Evolutionary conservation across 108 stramenopile genomes (phyloP).

Genomic region (Cyclostephanos tholiformis): DNA sequence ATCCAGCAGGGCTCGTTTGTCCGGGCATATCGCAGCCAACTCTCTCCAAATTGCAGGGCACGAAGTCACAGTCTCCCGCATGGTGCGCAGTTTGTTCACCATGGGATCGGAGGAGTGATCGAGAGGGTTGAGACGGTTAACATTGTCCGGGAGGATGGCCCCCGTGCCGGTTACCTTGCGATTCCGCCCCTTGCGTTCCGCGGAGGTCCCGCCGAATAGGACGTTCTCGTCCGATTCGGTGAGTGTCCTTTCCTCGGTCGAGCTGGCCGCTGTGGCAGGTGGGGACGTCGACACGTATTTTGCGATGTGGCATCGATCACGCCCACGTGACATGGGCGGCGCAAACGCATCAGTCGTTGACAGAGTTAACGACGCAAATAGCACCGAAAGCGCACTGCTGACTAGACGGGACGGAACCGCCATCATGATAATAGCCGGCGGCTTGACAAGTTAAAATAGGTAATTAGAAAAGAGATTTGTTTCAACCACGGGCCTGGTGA

Average conservation of each 20-base stretch:
- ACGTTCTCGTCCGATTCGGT: conserved; percentile 65
- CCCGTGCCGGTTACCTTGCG: conserved; percentile 56
- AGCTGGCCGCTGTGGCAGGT: conserved; percentile 7
- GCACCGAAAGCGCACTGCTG: conserved; percentile 7
- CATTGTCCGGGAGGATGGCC: conserved; percentile 54
- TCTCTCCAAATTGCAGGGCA: conserved; percentile 79
- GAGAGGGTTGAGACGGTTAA: conserved; percentile 51
- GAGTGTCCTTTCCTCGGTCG: conserved; percentile 13
- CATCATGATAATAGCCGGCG: background rate
- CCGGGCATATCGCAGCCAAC: conserved; percentile 58
- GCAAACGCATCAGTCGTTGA: background rate
- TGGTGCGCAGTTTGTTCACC: conserved; percentile 72
- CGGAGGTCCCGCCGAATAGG: conserved; percentile 59
- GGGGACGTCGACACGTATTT: background rate
- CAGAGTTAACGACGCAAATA: background rate
- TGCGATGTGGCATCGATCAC: background rate
- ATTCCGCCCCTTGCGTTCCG: conserved; percentile 36
- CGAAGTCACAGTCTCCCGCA: conserved; percentile 58
- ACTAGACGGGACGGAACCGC: conserved; percentile 13
- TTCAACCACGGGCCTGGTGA: too few species aligned
- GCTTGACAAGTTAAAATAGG: background rate
- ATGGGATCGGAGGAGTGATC: conserved; percentile 76
- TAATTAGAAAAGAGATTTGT: too few species aligned
- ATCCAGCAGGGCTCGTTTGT: conserved; percentile 74
- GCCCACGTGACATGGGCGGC: conserved; percentile 1